Percentiles rank a stretch among this genome's conserved stretches.
These are phyloP conservation scores for Colletotrichum incanum DNA, from an alignment of 2,329 filamentous ascomycete genomes.

Conservation along the genomic window DNA sequence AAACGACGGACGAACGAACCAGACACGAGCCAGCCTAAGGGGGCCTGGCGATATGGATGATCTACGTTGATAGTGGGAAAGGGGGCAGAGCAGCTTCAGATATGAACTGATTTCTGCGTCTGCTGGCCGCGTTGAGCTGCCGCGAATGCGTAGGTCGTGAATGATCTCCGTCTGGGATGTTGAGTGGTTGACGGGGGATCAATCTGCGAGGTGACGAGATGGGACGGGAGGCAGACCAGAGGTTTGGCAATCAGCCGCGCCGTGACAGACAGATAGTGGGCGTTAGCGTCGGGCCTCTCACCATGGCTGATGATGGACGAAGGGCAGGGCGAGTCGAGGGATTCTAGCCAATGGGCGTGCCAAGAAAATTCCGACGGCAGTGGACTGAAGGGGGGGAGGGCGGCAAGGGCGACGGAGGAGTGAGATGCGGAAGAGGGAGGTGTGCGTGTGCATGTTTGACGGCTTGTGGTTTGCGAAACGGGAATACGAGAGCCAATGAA, in stretches of 20 bases:
- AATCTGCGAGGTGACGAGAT: slow-evolving; percentile 20
- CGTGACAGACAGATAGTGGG: slow-evolving; percentile 18
- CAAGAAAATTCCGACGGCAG: slow-evolving; percentile 28
- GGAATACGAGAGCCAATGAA: slow-evolving; percentile 12
- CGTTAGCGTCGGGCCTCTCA: neutral
- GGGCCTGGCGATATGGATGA: slow-evolving; percentile 17
- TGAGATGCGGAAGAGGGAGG: slow-evolving; percentile 9
- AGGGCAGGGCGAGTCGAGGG: slow-evolving; percentile 18
- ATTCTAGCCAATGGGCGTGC: slow-evolving; percentile 28
- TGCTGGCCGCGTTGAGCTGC: slow-evolving; percentile 15
- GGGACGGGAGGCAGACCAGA: slow-evolving; percentile 29
- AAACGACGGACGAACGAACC: neutral
- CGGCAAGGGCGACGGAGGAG: neutral
- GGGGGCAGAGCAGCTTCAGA: slow-evolving; percentile 36
- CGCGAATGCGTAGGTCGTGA: slow-evolving; percentile 19
- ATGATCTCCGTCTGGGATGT: slow-evolving; percentile 36
- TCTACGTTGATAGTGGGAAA: slow-evolving; percentile 8
- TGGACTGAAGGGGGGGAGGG: slow-evolving; percentile 8
- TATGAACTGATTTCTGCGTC: slow-evolving; percentile 42
- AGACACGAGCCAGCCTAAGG: neutral
- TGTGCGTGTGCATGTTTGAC: neutral
- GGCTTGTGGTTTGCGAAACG: slow-evolving; percentile 18
- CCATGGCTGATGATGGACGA: neutral
- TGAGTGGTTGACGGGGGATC: slow-evolving; percentile 16
- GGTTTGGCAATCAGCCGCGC: slow-evolving; percentile 38